Base-by-base conservation (phyloP, 306 rosid genomes). In the Vigna radiata region DNA sequence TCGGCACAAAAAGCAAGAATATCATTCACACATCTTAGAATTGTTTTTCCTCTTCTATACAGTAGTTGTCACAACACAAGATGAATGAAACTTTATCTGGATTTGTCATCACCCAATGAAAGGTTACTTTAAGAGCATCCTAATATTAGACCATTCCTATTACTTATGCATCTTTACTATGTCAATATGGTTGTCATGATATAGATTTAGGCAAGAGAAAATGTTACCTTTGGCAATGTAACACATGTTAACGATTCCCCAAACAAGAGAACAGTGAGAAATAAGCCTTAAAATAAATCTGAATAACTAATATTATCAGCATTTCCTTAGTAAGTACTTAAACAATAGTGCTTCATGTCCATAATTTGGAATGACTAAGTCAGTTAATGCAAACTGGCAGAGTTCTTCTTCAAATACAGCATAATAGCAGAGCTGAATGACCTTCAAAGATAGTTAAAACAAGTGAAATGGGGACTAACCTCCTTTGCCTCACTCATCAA, bases 401-500 rank as follows among this genome's bases (percentile, higher is more conserved):
- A 61, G 62, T 43, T 76, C 52, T n/a, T 58, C 36, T 76, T 83
- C 54, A 73, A 55, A 80, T 67, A 59, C 68, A 79, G 71, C 56
- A 68, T 48, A 18, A 39, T 68, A 52, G 47, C 36, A 33, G 21
- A 75, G 52, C 31, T 7, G 50, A 59, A 49, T 50, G 1, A n/a
- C 10, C 21, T 50, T 50, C 21, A 16, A 50, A 14, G 21, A 50
- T n/a, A 0, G 15, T 54, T 19, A 19, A 8, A 18, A 3, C 8
- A 8, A 54, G 49, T 65, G 77, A 16, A 46, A 87, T 62, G 48
- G 33, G 80, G 36, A 82, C 89, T 46, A 84, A 95, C 96, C 97
- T 92, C 97, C 85, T 79, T 95, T 16, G 97, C 96, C 69, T 86
- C 97, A 69, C 83, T 85, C 94, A 94, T 92, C 86, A 87, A 23